These are phyloP conservation scores for Cutaneotrichosporon curvatum DNA, from an alignment of 1,284 basidiomycete species.

Conservation along the genomic window DNA sequence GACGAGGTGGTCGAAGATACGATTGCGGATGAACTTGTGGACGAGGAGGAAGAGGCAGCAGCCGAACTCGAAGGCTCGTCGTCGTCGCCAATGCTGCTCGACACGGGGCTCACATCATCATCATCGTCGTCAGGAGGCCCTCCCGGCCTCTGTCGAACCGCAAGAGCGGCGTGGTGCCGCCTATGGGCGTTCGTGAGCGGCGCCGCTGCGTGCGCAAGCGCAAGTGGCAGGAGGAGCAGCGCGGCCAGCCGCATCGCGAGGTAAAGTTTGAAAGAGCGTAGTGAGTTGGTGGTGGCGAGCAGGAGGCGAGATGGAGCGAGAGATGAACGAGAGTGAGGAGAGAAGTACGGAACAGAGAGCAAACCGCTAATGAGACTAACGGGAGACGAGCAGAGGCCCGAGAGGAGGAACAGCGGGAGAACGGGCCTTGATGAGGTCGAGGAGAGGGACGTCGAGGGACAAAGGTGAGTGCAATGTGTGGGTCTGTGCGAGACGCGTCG, in stretches of 20 bases:
- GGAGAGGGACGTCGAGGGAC: too few relatives aligned
- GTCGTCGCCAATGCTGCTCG: background rate
- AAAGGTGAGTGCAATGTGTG: too few relatives aligned
- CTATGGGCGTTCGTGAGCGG: slow-evolving; percentile 30
- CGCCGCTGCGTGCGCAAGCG: slow-evolving; percentile 12
- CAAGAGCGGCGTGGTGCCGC: slow-evolving; percentile 33
- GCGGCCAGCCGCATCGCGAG: background rate
- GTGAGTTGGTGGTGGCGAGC: too few relatives aligned
- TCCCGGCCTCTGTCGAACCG: background rate
- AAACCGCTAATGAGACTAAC: too few relatives aligned
- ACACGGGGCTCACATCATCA: background rate
- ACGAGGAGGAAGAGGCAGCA: background rate
- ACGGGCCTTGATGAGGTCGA: too few relatives aligned
- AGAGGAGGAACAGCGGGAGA: too few relatives aligned
- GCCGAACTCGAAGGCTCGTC: background rate
- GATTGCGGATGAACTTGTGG: background rate
- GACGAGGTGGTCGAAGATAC: background rate
- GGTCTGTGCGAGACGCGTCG: too few relatives aligned
- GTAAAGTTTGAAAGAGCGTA: too few relatives aligned
- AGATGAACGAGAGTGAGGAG: too few relatives aligned
- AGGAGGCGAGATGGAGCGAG: too few relatives aligned
- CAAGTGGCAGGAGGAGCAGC: slow-evolving; percentile 1
- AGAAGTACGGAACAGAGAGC: too few relatives aligned
- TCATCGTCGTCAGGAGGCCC: background rate
- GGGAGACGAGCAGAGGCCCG: too few relatives aligned